phyloP scores from a whole-genome alignment of 257 asterid species.

The Coffea eugenioides region DNA sequence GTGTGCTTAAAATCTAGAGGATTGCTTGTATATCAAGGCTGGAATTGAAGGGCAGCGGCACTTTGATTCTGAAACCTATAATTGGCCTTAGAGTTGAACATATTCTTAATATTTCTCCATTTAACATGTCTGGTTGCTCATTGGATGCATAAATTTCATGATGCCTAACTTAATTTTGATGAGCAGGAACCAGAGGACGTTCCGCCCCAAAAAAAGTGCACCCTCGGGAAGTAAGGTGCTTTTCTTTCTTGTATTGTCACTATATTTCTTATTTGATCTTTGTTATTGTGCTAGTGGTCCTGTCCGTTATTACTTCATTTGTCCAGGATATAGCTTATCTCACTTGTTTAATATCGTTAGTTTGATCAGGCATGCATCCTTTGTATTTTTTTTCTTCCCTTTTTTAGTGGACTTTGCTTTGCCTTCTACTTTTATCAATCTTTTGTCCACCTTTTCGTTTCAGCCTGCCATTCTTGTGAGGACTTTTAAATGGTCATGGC shows the following conservation, averaged over 20 bases:
- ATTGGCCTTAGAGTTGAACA: background rate
- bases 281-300: background rate
- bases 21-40: background rate
- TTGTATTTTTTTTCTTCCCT: no score
- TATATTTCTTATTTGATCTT: background rate
- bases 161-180: slow-evolving; percentile 20
- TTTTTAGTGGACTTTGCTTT: background rate
- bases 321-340: background rate
- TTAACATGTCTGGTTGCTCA: background rate
- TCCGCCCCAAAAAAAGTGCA: slow-evolving; percentile 94
- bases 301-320: background rate
- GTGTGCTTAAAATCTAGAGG: no score
- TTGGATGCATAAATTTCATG: background rate
- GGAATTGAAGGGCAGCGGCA: background rate
- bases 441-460: background rate
- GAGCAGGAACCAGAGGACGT: slow-evolving; percentile 84
- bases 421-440: background rate
- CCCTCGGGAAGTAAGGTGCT: slow-evolving; percentile 95
- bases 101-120: background rate
- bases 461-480: no score
- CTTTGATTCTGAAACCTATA: background rate
- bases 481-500: background rate
- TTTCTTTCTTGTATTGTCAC: slow-evolving; percentile 14
- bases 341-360: background rate
- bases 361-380: background rate